Percentiles rank a stretch among this genome's conserved stretches.
These are phyloP conservation scores for Exutisphaerella laricina DNA, from an alignment of 2,329 filamentous ascomycete genomes.

Conservation along the genomic window DNA sequence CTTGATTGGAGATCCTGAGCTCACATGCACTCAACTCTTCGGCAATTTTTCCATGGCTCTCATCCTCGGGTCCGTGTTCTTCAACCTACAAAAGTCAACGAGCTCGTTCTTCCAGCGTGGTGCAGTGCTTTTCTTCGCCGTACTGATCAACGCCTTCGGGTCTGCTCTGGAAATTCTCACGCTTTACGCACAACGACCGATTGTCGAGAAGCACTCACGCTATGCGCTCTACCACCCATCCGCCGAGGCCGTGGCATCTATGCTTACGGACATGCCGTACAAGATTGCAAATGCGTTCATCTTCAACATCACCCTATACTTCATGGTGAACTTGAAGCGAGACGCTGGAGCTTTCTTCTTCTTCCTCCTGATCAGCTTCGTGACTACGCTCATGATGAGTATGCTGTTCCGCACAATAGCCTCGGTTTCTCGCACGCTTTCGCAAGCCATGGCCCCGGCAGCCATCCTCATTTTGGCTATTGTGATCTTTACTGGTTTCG, in stretches of 20 bases:
- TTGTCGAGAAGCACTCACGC: constrained; percentile 82
- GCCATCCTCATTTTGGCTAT: constrained; percentile 58
- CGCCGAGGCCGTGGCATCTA: constrained; percentile 79
- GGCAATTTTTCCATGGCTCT: constrained; percentile 72
- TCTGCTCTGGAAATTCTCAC: constrained; percentile 79
- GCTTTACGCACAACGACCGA: constrained; percentile 80
- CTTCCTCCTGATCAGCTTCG: constrained; percentile 71
- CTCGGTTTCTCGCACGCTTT: constrained; percentile 64
- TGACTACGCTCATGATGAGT: constrained; percentile 70
- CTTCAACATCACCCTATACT: constrained; percentile 80
- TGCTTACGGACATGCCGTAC: constrained; percentile 80
- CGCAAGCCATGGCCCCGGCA: constrained; percentile 53
- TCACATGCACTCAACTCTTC: constrained; percentile 62
- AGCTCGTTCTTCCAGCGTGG: constrained; percentile 72
- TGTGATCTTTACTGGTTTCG: constrained; percentile 64
- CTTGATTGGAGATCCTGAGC: constrained; percentile 67
- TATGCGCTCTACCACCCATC: constrained; percentile 89
- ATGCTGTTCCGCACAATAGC: constrained; percentile 81
- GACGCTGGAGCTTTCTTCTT: constrained; percentile 76
- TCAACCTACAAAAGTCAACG: constrained; percentile 61
- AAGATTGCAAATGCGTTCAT: constrained; percentile 68
- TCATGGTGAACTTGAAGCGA: constrained; percentile 75
- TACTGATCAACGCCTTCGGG: constrained; percentile 78
- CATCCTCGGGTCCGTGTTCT: constrained; percentile 77
- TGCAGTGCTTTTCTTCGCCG: constrained; percentile 79